Evolutionary conservation across 1,284 basidiomycete species (phyloP).

Genomic region (Entoloma clypeatum): DNA sequence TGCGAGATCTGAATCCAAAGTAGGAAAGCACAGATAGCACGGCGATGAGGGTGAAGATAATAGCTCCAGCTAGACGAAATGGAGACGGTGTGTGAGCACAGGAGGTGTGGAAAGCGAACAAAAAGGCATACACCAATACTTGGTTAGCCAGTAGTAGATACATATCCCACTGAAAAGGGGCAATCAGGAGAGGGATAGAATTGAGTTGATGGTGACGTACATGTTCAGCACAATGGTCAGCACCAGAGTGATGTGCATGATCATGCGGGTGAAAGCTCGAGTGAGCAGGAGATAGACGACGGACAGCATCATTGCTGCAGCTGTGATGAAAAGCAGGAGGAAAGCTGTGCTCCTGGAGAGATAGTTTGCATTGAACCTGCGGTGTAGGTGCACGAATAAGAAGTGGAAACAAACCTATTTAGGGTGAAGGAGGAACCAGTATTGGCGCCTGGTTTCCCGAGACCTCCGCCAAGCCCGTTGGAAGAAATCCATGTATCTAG

Average conservation of each 20-base stretch:
- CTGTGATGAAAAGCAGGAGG: slow-evolving; percentile 63
- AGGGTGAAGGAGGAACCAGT: slow-evolving; percentile 52
- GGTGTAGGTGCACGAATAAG: slow-evolving; percentile 2
- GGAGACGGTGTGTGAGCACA: neutral
- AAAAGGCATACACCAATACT: slow-evolving; percentile 61
- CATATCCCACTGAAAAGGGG: slow-evolving; percentile 48
- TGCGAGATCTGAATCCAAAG: slow-evolving; percentile 65
- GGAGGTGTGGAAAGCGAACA: slow-evolving; percentile 43
- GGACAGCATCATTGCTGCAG: slow-evolving; percentile 54
- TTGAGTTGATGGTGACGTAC: slow-evolving; percentile 40
- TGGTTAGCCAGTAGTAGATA: slow-evolving; percentile 76
- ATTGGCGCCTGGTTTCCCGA: slow-evolving; percentile 47
- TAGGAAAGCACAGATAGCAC: slow-evolving; percentile 61
- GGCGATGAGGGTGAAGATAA: slow-evolving; percentile 74
- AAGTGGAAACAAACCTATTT: slow-evolving; percentile 43
- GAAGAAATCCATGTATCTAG: slow-evolving; percentile 60
- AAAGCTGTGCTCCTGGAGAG: slow-evolving; percentile 54
- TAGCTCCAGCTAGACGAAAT: slow-evolving; percentile 54
- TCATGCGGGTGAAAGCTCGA: slow-evolving; percentile 71
- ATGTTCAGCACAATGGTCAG: slow-evolving; percentile 70
- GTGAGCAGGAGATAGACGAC: slow-evolving; percentile 71
- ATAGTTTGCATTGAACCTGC: slow-evolving; percentile 16
- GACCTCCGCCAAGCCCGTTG: slow-evolving; percentile 64
- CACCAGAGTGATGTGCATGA: slow-evolving; percentile 79
- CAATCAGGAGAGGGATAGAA: slow-evolving; percentile 6